These are phyloP conservation scores for Microdochium paspali DNA, from an alignment of 2,329 filamentous ascomycete species.

Conservation along the genomic window DNA sequence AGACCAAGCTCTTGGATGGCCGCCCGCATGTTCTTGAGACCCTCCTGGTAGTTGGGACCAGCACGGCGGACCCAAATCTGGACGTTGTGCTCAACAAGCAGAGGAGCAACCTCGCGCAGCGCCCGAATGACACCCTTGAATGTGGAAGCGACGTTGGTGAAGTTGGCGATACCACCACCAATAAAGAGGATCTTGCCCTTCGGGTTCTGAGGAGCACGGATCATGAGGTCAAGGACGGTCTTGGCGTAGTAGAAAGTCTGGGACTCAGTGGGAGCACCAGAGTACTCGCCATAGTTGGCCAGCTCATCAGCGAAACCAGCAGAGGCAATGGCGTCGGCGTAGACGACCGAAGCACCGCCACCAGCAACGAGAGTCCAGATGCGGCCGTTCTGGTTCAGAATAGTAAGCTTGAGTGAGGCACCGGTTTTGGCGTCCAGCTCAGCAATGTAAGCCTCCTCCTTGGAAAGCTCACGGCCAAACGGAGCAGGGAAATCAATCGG, in stretches of 20 bases:
- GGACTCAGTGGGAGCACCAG: constrained; percentile 94
- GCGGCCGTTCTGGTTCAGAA: constrained; percentile 83
- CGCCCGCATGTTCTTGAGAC: constrained; percentile 98
- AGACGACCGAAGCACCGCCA: constrained; percentile 98
- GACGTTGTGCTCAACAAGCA: constrained; percentile 90
- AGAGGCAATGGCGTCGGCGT: constrained; percentile 96
- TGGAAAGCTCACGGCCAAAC: constrained; percentile 95
- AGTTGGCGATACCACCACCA: constrained; percentile 99
- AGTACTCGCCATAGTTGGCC: constrained; percentile 99
- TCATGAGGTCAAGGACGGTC: constrained; percentile 95
- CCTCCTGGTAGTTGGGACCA: constrained; percentile 98
- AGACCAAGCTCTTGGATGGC: constrained; percentile 90
- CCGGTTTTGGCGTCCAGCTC: constrained; percentile 99
- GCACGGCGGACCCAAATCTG: constrained; percentile 91
- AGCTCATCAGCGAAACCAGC: constrained; percentile 91
- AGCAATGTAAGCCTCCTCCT: constrained; percentile 98
- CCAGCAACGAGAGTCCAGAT: constrained; percentile 98
- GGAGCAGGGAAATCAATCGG: constrained; percentile 99
- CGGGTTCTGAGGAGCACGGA: constrained; percentile 73
- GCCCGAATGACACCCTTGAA: constrained; percentile 99
- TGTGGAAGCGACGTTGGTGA: constrained; percentile 97
- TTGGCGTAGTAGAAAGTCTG: constrained; percentile 99
- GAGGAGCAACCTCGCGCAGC: constrained; percentile 77
- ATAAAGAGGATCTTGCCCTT: constrained; percentile 99
- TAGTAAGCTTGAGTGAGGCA: constrained; percentile 95